phyloP scores from a whole-genome alignment of 495 filamentous ascomycete genomes.

The Acidomyces sp. region DNA sequence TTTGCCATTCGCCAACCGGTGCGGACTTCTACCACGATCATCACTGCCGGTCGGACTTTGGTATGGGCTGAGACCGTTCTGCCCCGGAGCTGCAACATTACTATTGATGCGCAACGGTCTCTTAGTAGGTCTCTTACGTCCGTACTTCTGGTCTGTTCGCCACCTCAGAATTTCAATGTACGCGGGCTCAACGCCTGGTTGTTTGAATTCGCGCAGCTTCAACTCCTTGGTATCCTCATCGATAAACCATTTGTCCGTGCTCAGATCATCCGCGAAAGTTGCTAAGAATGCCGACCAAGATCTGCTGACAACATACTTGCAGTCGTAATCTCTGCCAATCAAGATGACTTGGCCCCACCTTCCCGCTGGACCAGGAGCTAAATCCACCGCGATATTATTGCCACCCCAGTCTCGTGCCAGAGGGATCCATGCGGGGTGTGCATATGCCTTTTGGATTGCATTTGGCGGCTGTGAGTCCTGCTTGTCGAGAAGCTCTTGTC shows the following conservation, averaged over 20 bases:
- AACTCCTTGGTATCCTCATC: conserved; percentile 87
- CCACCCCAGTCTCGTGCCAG: conserved; percentile 95
- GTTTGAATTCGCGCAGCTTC: conserved; percentile 82
- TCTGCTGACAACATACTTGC: conserved; percentile 87
- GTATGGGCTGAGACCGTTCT: conserved; percentile 26
- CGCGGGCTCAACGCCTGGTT: conserved; percentile 72
- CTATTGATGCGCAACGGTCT: conserved; percentile 27
- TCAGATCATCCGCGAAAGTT: conserved; percentile 76
- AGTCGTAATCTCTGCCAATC: conserved; percentile 94
- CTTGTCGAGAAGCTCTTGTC: conserved; percentile 67
- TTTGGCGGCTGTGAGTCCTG: conserved; percentile 81
- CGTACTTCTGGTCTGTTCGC: conserved; percentile 88
- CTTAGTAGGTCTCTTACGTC: conserved; percentile 35
- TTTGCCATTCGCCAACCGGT: conserved; percentile 25
- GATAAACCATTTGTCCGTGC: conserved; percentile 71
- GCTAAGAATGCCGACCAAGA: conserved; percentile 88
- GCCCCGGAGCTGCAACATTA: conserved; percentile 18
- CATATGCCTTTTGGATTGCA: conserved; percentile 83
- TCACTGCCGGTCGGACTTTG: conserved; percentile 23
- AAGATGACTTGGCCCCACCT: conserved; percentile 95
- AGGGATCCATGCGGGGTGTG: conserved; percentile 91
- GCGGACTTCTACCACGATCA: conserved; percentile 30
- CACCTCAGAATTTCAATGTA: conserved; percentile 93
- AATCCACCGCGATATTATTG: conserved; percentile 88
- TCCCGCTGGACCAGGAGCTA: conserved; percentile 81